Evolutionary conservation across 805 yeast species (phyloP), one percentile per base, ranked within the genome.

Genomic region (Saccharomyces jurei): DNA sequence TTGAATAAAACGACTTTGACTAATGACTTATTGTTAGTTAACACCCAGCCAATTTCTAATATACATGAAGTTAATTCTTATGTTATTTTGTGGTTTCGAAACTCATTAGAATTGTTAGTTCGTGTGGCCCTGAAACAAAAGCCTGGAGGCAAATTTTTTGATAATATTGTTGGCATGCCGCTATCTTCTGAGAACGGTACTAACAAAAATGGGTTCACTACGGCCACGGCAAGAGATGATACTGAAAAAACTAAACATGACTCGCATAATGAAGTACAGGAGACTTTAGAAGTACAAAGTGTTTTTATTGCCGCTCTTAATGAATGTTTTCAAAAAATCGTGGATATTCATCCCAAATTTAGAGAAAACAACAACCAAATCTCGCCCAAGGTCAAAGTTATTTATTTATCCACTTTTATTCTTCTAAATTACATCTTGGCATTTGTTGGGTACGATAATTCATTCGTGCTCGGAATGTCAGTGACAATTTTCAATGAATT

Each of bases 401-500:
- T 76, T 11, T 74, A 75, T 48, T 61, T 74, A 6, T 62, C 73
- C 2, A 68, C 78, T 0, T 66, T 80, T 52, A 68, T 73, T 0
- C 60, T 78, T 9, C 63, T 82, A 30, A 84, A 84, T 62, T 86
- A 82, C 61, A 70, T 81, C 9, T 75, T 83, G 9, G 69, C 83
- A 1, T 70, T 83, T 46, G 78, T 82, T 26, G 90, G 91, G 0
- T 81, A 79, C 52, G 74, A 77, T 36, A 82, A 80, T 61, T 80
- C 87, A 6, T 69, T 82, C 44, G 83, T 84, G 1, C 72, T 86
- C 29, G 76, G 82, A 3, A 71, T 78, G 54, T 73, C 85, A 1
- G 74, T 77, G 13, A 70, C 83, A 1, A 74, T 82, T 13, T 79
- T 83, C 62, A 81, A 81, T 63, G 89, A 83, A 60, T 78, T 81